These are phyloP conservation scores for Pleomassaria siparia DNA, from an alignment of 2,329 filamentous ascomycete species.

Conservation along the genomic window DNA sequence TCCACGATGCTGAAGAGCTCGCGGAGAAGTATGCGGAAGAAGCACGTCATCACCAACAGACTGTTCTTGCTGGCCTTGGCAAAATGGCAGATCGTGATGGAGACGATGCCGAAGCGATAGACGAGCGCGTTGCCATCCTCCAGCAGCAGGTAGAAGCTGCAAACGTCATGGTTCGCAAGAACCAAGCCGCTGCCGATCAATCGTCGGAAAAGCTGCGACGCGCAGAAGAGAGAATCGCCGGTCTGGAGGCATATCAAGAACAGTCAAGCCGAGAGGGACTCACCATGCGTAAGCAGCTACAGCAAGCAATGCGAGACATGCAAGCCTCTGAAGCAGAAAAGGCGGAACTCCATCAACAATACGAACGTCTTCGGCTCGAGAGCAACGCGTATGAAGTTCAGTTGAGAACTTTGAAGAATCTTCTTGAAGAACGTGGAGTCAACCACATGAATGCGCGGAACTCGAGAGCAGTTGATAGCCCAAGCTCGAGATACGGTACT, in stretches of 20 bases:
- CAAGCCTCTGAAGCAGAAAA: conserved; percentile 80
- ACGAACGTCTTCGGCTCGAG: conserved; percentile 86
- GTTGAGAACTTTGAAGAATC: conserved; percentile 89
- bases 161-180: conserved; percentile 79
- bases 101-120: conserved; percentile 52
- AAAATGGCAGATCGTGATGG: conserved; percentile 64
- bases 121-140: conserved; percentile 71
- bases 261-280: conserved; percentile 93
- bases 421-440: conserved; percentile 85
- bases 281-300: conserved; percentile 84
- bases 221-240: conserved; percentile 95
- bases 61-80: conserved; percentile 79
- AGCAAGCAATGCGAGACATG: conserved; percentile 78
- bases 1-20: conserved; percentile 85
- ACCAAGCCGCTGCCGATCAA: conserved; percentile 82
- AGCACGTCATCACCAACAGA: conserved; percentile 80
- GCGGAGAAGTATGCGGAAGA: conserved; percentile 86
- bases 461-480: conserved; percentile 71
- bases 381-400: conserved; percentile 92
- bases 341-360: conserved; percentile 76
- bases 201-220: conserved; percentile 87
- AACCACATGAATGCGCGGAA: conserved; percentile 73
- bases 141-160: conserved; percentile 79
- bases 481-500: conserved; percentile 70
- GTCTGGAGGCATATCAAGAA: conserved; percentile 94